Evolutionary conservation across 1,139 yeast genomes (phyloP), one percentile per base, ranked within the genome.

Genomic region (Candida freyschussii): DNA sequence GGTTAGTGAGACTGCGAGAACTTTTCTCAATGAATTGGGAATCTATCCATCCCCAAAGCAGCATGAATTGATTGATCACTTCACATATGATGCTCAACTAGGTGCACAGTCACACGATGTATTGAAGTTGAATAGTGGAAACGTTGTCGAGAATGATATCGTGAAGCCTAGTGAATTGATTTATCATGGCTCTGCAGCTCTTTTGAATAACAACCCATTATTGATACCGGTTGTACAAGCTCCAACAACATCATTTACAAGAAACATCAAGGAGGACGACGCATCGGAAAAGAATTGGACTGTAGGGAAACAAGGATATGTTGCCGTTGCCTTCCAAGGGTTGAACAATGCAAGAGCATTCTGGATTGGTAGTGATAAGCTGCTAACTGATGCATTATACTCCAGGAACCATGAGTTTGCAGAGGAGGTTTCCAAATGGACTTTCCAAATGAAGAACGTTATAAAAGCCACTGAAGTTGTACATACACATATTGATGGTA

Each of bases 281-380:
- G 52, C 57, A 17, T 50, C 61, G 2, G 67, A 65, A 29, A 81
- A 78, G 21, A 67, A 67, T 17, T 93, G 96, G 95, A 78, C 85
- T 9, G 65, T 78, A 29, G 98, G 98, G 17, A 67, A 75, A 32
- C 95, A 89, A 60, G 86, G 86, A 11, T 77, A 67, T 55, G 56
- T 84, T 36, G 75, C 79, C 16, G 94, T 78, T n/a, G 93, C 78
- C 1, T 72, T 86, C 52, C 98, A 93, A 64, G 83, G 82, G 26
- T 66, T 78, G 40, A 72, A 74, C 55, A 86, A 85, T 52, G 85
- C 94, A 3, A 77, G 99, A 49, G 68, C 78, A 28, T 57, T 73
- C 11, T 87, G 97, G 95, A 50, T 82, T 12, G 98, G 97, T 13
- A 69, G 83, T 26, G 50, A 47, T 12, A 44, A 53, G 32, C 45